These are phyloP conservation scores for Xylariaceae sp. DNA, from an alignment of 2,329 filamentous ascomycete genomes.

Conservation along the genomic window DNA sequence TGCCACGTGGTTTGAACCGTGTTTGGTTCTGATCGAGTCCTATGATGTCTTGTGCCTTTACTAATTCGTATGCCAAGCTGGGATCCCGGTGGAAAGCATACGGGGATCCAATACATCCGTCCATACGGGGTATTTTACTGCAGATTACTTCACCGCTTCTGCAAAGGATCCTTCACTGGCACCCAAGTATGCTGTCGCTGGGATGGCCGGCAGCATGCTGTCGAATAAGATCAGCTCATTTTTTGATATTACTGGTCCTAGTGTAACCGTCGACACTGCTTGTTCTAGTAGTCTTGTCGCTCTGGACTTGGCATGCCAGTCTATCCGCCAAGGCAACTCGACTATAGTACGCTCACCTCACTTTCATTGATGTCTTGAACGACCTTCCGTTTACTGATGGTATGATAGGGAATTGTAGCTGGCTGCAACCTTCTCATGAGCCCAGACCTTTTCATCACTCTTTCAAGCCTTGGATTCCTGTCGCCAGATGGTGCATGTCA, in stretches of 20 bases:
- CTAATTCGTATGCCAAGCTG: too few relatives aligned
- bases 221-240: constrained; percentile 1
- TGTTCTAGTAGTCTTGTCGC: constrained; percentile 3
- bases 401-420: neutral
- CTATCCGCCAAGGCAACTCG: neutral
- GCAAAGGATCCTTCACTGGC: too few relatives aligned
- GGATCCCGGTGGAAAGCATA: too few relatives aligned
- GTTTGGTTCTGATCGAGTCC: too few relatives aligned
- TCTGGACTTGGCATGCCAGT: neutral
- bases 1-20: too few relatives aligned
- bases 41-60: too few relatives aligned
- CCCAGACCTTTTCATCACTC: neutral
- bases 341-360: neutral
- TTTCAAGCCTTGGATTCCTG: neutral
- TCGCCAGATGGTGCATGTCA: neutral
- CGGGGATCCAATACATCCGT: too few relatives aligned
- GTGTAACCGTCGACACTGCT: neutral
- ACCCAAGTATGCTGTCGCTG: too few relatives aligned
- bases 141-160: too few relatives aligned
- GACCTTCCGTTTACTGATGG: neutral
- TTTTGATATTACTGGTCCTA: neutral
- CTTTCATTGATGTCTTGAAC: neutral
- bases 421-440: neutral
- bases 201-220: neutral
- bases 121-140: too few relatives aligned